Evolutionary conservation across 1,284 basidiomycete genomes (phyloP), one percentile per base, ranked within the genome.

Genomic region (Cutaneotrichosporon spelunceum): DNA sequence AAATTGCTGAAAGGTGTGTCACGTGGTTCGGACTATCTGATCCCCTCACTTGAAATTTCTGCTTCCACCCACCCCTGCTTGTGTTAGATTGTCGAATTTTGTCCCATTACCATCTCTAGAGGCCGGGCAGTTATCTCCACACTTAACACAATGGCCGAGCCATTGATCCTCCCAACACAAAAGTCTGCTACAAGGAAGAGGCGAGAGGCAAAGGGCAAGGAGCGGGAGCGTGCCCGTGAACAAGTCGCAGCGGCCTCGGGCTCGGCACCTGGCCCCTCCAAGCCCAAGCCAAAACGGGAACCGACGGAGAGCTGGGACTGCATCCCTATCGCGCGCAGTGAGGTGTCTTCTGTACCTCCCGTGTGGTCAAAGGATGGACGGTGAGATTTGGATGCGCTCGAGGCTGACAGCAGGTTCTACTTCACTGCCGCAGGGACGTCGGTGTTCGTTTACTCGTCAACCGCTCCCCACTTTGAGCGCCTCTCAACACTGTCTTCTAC

Each of bases 341-440:
- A 84, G 63, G 83, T 86, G 29, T 88, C 85, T 65, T 82, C 81
- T 60, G 83, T 85, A 52, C 84, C 89, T 9, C 87, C 89, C 45
- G 79, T 92, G 61, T 92, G 92, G 78, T 91, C 90, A 33, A 87
- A 83, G 73, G 91, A 95, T 78, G 89, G 89, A 78, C 87, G 86
- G 91, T 92, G 76, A 73, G 87, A 81, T 27, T 16, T 0, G 10
- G 7, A 1, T 1, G 4, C 8, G 6, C 21, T 11, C 27, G 27
- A 24, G 11, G 57, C 42, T 64, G 33, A 56, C 64, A 55, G 49
- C 45, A 95, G 93, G 71, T 90, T 93, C 80, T 93, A 91, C 83
- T 93, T 95, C 77, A 86, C 89, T 33, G 83, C 91, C 29, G 84
- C 87, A 10, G 88, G 88, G 27, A 82, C 86, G 10, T 84, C 87